phyloP scores from a whole-genome alignment of 2,329 filamentous ascomycete genomes.

The Nothophoma quercina region DNA sequence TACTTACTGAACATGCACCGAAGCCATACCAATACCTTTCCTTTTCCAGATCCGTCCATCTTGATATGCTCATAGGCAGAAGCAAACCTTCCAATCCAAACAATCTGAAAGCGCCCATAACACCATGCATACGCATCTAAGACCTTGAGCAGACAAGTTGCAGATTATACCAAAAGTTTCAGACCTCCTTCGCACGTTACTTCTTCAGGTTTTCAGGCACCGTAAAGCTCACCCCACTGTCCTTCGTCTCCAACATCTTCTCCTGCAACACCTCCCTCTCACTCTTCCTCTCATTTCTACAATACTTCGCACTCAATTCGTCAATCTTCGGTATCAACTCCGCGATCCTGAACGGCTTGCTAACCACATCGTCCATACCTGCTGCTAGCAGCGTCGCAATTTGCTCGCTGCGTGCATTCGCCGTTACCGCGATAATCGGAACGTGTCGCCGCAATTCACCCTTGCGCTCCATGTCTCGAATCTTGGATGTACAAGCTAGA shows the following conservation, averaged over 20 bases:
- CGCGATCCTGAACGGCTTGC: slow-evolving; percentile 60
- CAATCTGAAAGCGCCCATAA: background rate
- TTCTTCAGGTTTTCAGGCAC: background rate
- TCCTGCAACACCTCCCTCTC: slow-evolving; percentile 4
- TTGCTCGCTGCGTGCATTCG: slow-evolving; percentile 52
- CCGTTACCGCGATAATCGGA: slow-evolving; percentile 53
- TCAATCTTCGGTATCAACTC: slow-evolving; percentile 61
- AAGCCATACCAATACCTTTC: background rate
- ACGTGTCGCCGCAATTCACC: slow-evolving; percentile 46
- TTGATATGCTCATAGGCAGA: background rate
- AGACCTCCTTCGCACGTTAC: background rate
- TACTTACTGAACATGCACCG: background rate
- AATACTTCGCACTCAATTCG: slow-evolving; percentile 49
- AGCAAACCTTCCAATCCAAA: background rate
- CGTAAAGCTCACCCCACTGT: slow-evolving; percentile 9
- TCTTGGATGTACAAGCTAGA: slow-evolving; percentile 47
- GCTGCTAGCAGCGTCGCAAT: slow-evolving; percentile 48
- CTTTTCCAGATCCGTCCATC: background rate
- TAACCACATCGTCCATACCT: slow-evolving; percentile 59
- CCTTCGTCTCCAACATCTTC: slow-evolving; percentile 8
- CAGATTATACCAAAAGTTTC: background rate
- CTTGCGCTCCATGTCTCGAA: slow-evolving; percentile 47
- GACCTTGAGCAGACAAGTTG: background rate
- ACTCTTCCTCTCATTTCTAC: slow-evolving; percentile 3
- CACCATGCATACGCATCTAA: background rate